Conservation (phyloP, 2,329 filamentous ascomycete genomes). For the Knoxdaviesia capensis region DNA sequence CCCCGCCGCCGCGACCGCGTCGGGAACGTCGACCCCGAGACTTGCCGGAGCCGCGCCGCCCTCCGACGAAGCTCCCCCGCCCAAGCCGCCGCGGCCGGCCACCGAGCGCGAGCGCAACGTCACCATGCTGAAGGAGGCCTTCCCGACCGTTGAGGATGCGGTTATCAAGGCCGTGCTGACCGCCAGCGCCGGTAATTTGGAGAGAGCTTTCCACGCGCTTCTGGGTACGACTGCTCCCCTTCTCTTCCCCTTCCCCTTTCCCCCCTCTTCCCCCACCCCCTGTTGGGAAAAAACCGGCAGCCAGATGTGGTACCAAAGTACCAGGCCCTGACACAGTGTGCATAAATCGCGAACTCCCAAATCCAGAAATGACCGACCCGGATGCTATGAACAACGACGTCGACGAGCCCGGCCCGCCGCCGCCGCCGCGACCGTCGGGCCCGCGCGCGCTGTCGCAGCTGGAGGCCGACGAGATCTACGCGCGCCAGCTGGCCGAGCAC, state of each 20-base stretch:
- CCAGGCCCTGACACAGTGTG: not conserved
- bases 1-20: conserved; percentile 3
- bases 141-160: conserved; percentile 59
- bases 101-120: conserved; percentile 71
- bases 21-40: conserved; percentile 7
- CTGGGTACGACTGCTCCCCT: conserved; percentile 35
- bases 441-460: conserved; percentile 51
- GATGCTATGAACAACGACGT: conserved; percentile 37
- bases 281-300: not conserved
- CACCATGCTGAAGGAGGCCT: conserved; percentile 79
- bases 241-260: not conserved
- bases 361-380: conserved; percentile 57
- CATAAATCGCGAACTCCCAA: not conserved
- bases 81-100: conserved; percentile 70
- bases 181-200: conserved; percentile 72
- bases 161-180: conserved; percentile 77
- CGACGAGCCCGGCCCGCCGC: conserved; percentile 47
- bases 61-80: conserved; percentile 30
- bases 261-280: not conserved
- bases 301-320: too few species aligned
- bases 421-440: conserved; percentile 56
- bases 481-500: conserved; percentile 80
- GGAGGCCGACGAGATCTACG: conserved; percentile 79
- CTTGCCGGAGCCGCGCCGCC: conserved; percentile 7
- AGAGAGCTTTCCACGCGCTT: conserved; percentile 88